Conservation (phyloP, 306 rosid species). For the Castanea sativa region DNA sequence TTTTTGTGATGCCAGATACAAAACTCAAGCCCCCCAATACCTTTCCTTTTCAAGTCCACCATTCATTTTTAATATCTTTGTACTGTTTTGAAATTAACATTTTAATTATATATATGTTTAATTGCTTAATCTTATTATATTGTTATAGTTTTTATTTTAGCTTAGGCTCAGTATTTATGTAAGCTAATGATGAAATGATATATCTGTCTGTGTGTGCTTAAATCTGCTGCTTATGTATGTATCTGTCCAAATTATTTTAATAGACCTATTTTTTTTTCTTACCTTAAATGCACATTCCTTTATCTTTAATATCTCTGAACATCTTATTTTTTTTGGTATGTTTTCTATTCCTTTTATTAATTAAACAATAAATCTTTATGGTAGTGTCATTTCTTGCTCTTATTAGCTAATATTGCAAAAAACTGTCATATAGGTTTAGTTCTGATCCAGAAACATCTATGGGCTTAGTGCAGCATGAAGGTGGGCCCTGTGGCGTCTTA, state of each 20-base stretch:
- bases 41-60: background rate
- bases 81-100: background rate
- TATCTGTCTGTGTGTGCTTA: background rate
- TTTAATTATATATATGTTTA: background rate
- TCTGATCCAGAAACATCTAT: slow-evolving; percentile 82
- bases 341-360: background rate
- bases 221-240: background rate
- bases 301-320: background rate
- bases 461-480: slow-evolving; percentile 99
- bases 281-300: background rate
- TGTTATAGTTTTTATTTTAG: background rate
- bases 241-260: background rate
- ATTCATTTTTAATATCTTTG: background rate
- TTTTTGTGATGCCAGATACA: background rate
- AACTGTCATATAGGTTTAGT: slow-evolving; percentile 42
- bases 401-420: slow-evolving; percentile 34
- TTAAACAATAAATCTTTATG: slow-evolving; percentile 1
- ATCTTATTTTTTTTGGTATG: background rate
- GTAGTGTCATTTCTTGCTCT: slow-evolving; percentile 24
- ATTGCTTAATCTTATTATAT: background rate
- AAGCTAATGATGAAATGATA: background rate
- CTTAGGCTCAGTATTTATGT: background rate
- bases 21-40: background rate
- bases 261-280: background rate
- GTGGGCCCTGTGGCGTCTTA: slow-evolving; percentile 99